These are phyloP conservation scores for Hypoxylon intermedium DNA, from an alignment of 495 filamentous ascomycete species.

Conservation along the genomic window DNA sequence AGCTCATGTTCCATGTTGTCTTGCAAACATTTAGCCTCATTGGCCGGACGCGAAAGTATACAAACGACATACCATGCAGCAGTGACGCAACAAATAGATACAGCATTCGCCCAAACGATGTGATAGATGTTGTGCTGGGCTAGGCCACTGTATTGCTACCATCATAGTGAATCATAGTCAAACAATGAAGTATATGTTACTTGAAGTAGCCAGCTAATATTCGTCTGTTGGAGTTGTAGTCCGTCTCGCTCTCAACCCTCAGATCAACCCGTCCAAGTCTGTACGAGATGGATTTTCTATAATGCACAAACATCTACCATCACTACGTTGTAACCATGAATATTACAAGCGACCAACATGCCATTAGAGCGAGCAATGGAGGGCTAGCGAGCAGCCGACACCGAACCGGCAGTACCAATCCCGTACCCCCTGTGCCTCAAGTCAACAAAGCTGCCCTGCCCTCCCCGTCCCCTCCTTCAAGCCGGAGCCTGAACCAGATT, in stretches of 20 bases:
- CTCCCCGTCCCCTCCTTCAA: too few relatives aligned
- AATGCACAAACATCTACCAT: not conserved
- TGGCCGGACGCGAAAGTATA: not conserved
- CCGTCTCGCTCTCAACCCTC: too few relatives aligned
- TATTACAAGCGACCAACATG: not conserved
- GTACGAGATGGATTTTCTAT: too few relatives aligned
- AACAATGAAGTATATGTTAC: constrained; percentile 4
- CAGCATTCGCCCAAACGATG: constrained; percentile 12
- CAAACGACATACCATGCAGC: constrained; percentile 11
- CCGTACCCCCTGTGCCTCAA: not conserved
- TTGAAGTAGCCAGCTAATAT: not conserved
- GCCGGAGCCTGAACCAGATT: constrained; percentile 1
- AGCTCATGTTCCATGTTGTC: not conserved
- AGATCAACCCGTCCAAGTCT: not conserved
- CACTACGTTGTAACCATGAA: not conserved
- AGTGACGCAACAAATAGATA: constrained; percentile 17
- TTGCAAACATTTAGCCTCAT: constrained; percentile 1
- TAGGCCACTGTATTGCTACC: not conserved
- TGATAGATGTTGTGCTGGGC: not conserved
- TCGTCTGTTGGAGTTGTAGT: not conserved
- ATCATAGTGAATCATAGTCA: not conserved
- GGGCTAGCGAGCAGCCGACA: constrained; percentile 1
- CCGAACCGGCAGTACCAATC: not conserved
- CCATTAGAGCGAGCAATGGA: not conserved
- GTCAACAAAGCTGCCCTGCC: too few relatives aligned